Evolutionary conservation across 345 rosid species (phyloP).

Genomic region (Excoecaria cochinchinensis): DNA sequence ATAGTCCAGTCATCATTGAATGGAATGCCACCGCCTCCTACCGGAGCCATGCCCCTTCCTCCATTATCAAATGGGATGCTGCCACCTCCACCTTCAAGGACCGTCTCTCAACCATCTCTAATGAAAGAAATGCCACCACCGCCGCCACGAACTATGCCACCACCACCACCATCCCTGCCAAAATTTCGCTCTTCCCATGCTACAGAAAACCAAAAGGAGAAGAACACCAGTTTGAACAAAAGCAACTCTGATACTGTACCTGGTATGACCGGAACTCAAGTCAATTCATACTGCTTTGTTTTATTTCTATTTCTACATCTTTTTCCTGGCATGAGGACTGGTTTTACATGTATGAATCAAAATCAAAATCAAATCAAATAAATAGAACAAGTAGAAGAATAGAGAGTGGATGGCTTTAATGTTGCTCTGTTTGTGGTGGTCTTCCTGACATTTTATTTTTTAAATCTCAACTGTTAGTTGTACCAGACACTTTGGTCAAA

Average conservation of each 20-base stretch:
- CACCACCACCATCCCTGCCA: constrained; percentile 58
- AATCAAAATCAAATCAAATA: too few species aligned
- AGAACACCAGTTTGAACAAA: constrained; percentile 21
- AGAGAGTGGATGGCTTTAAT: too few species aligned
- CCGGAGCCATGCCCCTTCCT: background rate
- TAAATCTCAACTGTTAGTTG: constrained; percentile 1
- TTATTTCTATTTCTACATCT: background rate
- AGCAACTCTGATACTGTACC: constrained; percentile 45
- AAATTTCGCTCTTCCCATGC: constrained; percentile 40
- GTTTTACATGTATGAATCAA: too few species aligned
- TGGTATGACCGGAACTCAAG: constrained; percentile 39
- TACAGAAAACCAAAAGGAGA: constrained; percentile 25
- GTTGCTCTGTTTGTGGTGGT: too few species aligned
- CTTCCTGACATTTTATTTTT: too few species aligned
- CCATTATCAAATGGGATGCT: constrained; percentile 18
- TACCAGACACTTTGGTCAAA: constrained; percentile 78
- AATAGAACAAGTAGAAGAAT: too few species aligned
- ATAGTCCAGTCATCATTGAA: constrained; percentile 22
- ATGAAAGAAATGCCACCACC: too few species aligned
- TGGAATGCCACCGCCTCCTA: constrained; percentile 10
- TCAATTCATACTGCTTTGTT: background rate
- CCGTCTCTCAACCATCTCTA: too few species aligned
- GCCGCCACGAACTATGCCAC: constrained; percentile 49
- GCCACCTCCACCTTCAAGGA: too few species aligned
- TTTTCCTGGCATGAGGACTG: too few species aligned